Percentiles rank a stretch among this genome's conserved stretches.
Conservation (phyloP, 805 yeast genomes). For the Lipomyces sp. region DNA sequence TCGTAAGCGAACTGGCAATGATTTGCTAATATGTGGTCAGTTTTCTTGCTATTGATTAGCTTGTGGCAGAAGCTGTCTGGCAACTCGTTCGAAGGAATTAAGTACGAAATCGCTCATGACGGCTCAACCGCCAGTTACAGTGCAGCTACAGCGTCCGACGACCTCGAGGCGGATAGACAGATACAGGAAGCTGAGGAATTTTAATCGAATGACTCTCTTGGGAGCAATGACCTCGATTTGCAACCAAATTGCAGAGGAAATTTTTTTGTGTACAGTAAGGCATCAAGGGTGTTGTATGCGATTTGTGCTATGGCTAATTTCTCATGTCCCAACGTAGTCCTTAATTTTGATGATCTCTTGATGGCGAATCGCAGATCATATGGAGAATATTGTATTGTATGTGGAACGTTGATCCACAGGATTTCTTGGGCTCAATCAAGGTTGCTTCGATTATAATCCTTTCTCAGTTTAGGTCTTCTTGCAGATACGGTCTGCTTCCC, state of each 20-base stretch:
- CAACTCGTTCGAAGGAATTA: slow-evolving; percentile 12
- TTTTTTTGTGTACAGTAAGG: not conserved
- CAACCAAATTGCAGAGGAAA: not conserved
- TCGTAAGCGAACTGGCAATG: not conserved
- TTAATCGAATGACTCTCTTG: slow-evolving; percentile 13
- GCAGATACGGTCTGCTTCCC: no score
- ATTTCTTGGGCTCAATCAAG: not conserved
- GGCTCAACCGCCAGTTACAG: slow-evolving; percentile 21
- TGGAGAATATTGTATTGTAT: not conserved
- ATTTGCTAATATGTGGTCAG: not conserved
- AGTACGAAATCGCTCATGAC: slow-evolving; percentile 34
- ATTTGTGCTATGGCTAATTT: not conserved
- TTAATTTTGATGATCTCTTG: not conserved
- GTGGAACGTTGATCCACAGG: not conserved
- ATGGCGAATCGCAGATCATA: no score
- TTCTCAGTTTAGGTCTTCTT: no score
- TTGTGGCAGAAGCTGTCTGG: slow-evolving; percentile 26
- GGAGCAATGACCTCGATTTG: not conserved
- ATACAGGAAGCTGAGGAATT: slow-evolving; percentile 27
- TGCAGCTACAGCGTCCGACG: slow-evolving; percentile 18
- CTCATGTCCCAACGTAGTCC: not conserved
- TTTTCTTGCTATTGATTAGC: slow-evolving; percentile 46
- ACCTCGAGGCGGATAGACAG: slow-evolving; percentile 29
- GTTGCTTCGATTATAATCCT: no score
- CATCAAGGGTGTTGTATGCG: not conserved